Evolutionary conservation across 1,284 basidiomycete genomes (phyloP).

Genomic region (Anthracocystis setariae): DNA sequence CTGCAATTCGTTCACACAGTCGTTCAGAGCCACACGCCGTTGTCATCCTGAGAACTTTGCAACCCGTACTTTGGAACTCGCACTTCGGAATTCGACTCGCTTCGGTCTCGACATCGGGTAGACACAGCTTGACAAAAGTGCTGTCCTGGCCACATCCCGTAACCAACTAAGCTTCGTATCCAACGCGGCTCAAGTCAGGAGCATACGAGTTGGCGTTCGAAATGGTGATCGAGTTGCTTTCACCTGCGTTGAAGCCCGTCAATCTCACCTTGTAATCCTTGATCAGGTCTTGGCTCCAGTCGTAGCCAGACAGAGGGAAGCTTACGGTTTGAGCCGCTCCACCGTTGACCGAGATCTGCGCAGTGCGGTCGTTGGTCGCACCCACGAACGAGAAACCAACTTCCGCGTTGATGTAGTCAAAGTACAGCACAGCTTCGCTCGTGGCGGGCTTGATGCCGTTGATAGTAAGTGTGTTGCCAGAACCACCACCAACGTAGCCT

Average conservation of each 20-base stretch:
- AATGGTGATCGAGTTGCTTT: constrained; percentile 36
- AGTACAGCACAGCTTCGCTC: constrained; percentile 28
- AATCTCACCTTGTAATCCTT: constrained; percentile 44
- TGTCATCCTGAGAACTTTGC: too few species aligned
- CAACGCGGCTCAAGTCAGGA: constrained; percentile 49
- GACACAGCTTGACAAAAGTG: neutral
- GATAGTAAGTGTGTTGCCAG: constrained; percentile 29
- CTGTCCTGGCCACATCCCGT: neutral
- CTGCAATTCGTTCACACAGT: too few species aligned
- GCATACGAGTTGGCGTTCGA: constrained; percentile 24
- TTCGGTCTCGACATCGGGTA: neutral
- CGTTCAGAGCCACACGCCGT: too few species aligned
- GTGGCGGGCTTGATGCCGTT: constrained; percentile 19
- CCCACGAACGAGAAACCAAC: constrained; percentile 33
- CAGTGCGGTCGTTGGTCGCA: constrained; percentile 28
- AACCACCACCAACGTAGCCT: constrained; percentile 16
- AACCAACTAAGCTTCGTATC: constrained; percentile 9
- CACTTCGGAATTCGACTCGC: too few species aligned
- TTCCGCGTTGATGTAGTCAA: constrained; percentile 54
- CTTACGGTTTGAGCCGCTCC: constrained; percentile 31
- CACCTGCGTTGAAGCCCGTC: constrained; percentile 31
- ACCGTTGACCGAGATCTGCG: constrained; percentile 43
- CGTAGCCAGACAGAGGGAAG: constrained; percentile 48
- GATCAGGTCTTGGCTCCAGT: constrained; percentile 37
- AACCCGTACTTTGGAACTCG: too few species aligned